These are phyloP conservation scores for Sporothrix schenckii DNA, from an alignment of 2,329 filamentous ascomycete species.

Conservation along the genomic window DNA sequence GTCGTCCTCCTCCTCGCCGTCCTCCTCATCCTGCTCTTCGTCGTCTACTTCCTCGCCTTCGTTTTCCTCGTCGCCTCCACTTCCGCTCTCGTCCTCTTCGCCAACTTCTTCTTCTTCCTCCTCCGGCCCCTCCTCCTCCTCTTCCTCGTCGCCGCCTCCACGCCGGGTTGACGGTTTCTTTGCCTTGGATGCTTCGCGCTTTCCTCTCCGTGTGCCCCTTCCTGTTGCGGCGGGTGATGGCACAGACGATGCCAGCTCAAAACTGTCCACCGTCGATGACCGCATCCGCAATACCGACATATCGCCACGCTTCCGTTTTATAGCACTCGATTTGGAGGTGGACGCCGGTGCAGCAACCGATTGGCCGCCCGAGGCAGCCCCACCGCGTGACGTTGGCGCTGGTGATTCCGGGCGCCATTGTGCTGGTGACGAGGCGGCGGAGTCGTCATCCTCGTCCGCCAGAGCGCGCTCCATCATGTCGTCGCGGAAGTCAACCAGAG, in stretches of 20 bases:
- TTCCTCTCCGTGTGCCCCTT: conserved; percentile 30
- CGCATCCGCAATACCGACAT: conserved; percentile 31
- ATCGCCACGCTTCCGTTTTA: conserved; percentile 37
- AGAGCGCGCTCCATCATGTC: conserved; percentile 35
- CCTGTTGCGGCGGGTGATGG: conserved; percentile 32
- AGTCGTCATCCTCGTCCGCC: conserved; percentile 28
- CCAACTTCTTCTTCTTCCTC: conserved; percentile 25
- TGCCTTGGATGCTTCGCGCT: conserved; percentile 21
- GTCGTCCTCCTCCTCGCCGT: conserved; percentile 13
- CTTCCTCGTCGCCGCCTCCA: conserved; percentile 19
- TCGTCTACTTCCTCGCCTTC: conserved; percentile 16
- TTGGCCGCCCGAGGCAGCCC: background rate
- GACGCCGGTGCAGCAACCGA: conserved; percentile 17
- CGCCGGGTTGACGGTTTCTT: conserved; percentile 23
- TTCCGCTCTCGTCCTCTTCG: conserved; percentile 20
- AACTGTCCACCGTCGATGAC: conserved; percentile 37
- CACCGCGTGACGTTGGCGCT: conserved; percentile 16
- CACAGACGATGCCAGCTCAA: conserved; percentile 31
- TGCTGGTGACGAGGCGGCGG: conserved; percentile 35
- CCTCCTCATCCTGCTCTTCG: conserved; percentile 7
- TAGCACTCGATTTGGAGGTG: conserved; percentile 5
- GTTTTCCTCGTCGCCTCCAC: conserved; percentile 18
- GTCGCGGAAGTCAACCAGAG: conserved; percentile 36
- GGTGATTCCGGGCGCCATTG: conserved; percentile 36
- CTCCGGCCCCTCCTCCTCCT: conserved; percentile 25